These are phyloP conservation scores for Stephanodiscus minutulus DNA, from an alignment of 108 stramenopile genomes.

Conservation along the genomic window DNA sequence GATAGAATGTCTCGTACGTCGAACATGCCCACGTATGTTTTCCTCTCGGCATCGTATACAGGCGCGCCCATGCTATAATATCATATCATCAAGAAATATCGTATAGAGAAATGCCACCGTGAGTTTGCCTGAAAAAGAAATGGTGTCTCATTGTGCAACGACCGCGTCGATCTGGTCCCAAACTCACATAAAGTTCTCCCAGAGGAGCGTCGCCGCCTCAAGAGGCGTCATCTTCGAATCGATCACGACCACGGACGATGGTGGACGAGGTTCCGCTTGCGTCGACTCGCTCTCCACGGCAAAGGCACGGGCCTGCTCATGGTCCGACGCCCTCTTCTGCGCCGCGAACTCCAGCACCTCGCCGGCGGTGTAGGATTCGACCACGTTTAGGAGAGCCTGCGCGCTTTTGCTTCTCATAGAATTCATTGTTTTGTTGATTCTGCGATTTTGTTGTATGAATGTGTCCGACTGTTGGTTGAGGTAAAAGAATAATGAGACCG, in stretches of 20 bases:
- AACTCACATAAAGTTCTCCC: slow-evolving; percentile 46
- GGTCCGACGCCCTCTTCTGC: slow-evolving; percentile 23
- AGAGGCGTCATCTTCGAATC: slow-evolving; percentile 55
- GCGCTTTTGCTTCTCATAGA: slow-evolving; percentile 28
- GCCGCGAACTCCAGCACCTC: slow-evolving; percentile 44
- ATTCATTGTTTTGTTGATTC: neutral
- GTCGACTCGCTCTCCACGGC: slow-evolving; percentile 1
- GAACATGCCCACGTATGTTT: slow-evolving; percentile 57
- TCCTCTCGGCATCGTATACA: slow-evolving; percentile 42
- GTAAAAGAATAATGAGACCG: no score
- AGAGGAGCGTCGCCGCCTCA: slow-evolving; percentile 52
- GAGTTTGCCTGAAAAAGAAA: neutral
- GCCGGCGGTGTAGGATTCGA: slow-evolving; percentile 28
- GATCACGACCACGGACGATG: slow-evolving; percentile 38
- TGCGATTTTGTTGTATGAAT: neutral
- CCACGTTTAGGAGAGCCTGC: slow-evolving; percentile 37
- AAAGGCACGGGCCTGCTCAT: neutral
- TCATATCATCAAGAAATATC: neutral
- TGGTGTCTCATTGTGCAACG: neutral
- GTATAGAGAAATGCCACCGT: neutral
- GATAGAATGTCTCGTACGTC: slow-evolving; percentile 59
- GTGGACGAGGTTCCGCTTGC: neutral
- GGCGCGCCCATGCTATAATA: slow-evolving; percentile 50
- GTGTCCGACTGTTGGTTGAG: no score
- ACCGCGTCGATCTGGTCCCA: neutral